Evolutionary conservation across 2,329 filamentous ascomycete species (phyloP).

Genomic region (Calonectria crousiana): DNA sequence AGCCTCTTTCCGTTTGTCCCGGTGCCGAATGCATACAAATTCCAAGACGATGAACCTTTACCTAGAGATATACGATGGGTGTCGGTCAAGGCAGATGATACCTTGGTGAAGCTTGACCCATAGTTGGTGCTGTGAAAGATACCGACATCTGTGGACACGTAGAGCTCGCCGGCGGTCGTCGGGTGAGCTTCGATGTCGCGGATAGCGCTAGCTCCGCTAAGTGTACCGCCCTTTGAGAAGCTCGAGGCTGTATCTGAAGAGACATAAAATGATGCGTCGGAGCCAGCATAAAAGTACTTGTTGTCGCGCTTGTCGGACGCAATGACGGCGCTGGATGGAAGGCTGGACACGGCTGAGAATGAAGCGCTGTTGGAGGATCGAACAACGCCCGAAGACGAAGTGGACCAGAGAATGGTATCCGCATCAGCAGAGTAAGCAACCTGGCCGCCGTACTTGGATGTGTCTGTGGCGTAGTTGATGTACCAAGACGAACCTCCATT

Average conservation of each 20-base stretch:
- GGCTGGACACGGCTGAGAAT: slow-evolving; percentile 56
- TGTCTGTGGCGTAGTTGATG: slow-evolving; percentile 60
- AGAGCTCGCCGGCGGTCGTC: slow-evolving; percentile 69
- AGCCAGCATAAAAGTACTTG: slow-evolving; percentile 65
- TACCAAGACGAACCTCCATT: slow-evolving; percentile 66
- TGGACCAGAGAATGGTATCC: slow-evolving; percentile 62
- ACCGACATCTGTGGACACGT: slow-evolving; percentile 66
- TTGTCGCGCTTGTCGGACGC: slow-evolving; percentile 67
- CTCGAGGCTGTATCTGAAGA: slow-evolving; percentile 61
- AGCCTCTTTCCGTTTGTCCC: slow-evolving; percentile 57
- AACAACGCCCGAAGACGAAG: slow-evolving; percentile 54
- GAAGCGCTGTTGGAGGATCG: slow-evolving; percentile 55
- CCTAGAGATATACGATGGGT: slow-evolving; percentile 60
- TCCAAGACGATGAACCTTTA: slow-evolving; percentile 55
- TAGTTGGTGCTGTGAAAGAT: slow-evolving; percentile 67
- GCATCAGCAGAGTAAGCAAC: slow-evolving; percentile 65
- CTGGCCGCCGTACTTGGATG: slow-evolving; percentile 56
- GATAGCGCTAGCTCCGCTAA: slow-evolving; percentile 58
- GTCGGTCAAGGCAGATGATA: slow-evolving; percentile 51
- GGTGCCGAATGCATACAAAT: slow-evolving; percentile 61
- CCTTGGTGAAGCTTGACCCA: slow-evolving; percentile 59
- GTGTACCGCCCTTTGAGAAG: slow-evolving; percentile 55
- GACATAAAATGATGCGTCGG: slow-evolving; percentile 61
- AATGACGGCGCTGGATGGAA: slow-evolving; percentile 61
- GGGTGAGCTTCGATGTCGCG: slow-evolving; percentile 70